These are phyloP conservation scores for Eimeria brunetti DNA, from an alignment of 169 alveolate species.

Conservation along the genomic window DNA sequence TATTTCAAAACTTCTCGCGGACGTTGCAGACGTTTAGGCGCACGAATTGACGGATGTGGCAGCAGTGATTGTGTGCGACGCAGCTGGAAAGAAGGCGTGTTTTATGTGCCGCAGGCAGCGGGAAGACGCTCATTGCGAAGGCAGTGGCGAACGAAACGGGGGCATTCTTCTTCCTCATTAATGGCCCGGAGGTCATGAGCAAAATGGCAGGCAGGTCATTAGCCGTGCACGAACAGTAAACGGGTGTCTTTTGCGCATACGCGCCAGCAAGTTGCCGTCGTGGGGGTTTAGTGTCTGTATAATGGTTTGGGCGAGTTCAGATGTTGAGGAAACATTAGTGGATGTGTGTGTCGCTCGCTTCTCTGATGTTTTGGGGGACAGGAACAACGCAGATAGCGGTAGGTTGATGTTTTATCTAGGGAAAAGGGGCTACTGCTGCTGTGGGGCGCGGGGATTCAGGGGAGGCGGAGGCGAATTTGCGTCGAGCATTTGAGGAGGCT, in stretches of 20 bases:
- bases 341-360: background rate
- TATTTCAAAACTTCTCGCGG: background rate
- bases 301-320: background rate
- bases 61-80: background rate
- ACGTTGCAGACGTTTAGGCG: background rate
- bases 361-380: background rate
- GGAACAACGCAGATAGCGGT: background rate
- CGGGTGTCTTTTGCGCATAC: background rate
- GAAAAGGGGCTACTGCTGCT: constrained; percentile 97
- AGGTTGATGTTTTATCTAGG: constrained; percentile 83
- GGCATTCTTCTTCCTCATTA: constrained; percentile 85
- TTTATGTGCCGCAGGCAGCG: constrained; percentile 88
- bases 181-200: constrained; percentile 97
- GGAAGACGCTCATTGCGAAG: constrained; percentile 99
- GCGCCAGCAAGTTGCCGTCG: background rate
- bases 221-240: background rate
- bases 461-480: constrained; percentile 99
- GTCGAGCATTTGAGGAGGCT: constrained; percentile 98
- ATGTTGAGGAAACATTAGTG: background rate
- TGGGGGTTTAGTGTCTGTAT: background rate
- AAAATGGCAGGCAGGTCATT: constrained; percentile 94
- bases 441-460: constrained; percentile 92
- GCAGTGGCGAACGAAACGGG: constrained; percentile 99
- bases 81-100: background rate
- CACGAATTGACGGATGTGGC: background rate